Evolutionary conservation across 805 yeast genomes (phyloP).

Genomic region (Wickerhamomyces canadensis): DNA sequence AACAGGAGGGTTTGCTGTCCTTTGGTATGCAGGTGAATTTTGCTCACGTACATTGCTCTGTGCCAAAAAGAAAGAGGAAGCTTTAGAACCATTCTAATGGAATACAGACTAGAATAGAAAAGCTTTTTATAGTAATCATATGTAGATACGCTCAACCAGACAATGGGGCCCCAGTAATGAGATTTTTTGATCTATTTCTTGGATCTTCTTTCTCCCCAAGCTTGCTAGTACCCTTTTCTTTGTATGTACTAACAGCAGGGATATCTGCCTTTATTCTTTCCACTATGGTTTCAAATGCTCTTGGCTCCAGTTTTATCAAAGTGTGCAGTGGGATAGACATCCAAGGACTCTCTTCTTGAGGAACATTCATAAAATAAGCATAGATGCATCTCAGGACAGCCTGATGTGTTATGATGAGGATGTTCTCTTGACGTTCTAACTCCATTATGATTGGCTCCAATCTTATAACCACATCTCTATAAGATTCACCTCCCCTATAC

Average conservation of each 20-base stretch:
- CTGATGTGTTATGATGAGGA: slow-evolving; percentile 93
- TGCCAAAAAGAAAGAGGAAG: too few relatives aligned
- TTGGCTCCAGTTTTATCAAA: slow-evolving; percentile 87
- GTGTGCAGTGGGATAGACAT: slow-evolving; percentile 98
- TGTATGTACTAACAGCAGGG: slow-evolving; percentile 96
- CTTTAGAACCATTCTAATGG: too few relatives aligned
- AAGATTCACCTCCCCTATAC: slow-evolving; percentile 95
- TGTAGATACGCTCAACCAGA: neutral
- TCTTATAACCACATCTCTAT: slow-evolving; percentile 90
- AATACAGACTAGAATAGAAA: too few relatives aligned
- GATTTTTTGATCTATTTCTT: slow-evolving; percentile 18
- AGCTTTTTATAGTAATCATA: too few relatives aligned
- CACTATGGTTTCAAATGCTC: slow-evolving; percentile 86
- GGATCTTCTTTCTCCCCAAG: slow-evolving; percentile 32
- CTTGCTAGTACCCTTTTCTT: slow-evolving; percentile 80
- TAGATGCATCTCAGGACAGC: slow-evolving; percentile 94
- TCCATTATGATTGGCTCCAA: slow-evolving; percentile 98
- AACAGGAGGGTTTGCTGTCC: too few relatives aligned
- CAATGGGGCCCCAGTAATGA: slow-evolving; percentile 24
- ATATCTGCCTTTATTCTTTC: slow-evolving; percentile 91
- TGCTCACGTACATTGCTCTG: too few relatives aligned
- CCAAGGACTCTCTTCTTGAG: slow-evolving; percentile 98
- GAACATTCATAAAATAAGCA: slow-evolving; percentile 97
- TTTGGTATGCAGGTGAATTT: too few relatives aligned
- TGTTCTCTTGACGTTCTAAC: slow-evolving; percentile 93